Conservation (phyloP, 345 rosid species). For the Carallia brachiata region DNA sequence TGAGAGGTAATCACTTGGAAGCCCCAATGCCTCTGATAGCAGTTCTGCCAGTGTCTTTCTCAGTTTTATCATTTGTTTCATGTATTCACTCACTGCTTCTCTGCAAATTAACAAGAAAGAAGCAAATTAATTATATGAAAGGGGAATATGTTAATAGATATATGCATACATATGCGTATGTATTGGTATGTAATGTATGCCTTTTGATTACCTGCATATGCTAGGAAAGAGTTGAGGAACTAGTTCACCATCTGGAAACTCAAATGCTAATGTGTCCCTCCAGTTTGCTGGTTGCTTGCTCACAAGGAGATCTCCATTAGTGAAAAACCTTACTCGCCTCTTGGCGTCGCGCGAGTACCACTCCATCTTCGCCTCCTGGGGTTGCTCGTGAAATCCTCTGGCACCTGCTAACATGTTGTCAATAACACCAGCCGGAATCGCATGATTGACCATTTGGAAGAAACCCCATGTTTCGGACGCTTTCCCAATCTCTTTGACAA, state of each 20-base stretch:
- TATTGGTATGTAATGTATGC: neutral
- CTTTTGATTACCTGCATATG: conserved; percentile 37
- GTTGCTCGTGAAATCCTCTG: conserved; percentile 45
- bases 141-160: neutral
- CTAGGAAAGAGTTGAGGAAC: conserved; percentile 37
- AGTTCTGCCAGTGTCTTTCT: conserved; percentile 31
- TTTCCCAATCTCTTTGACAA: conserved; percentile 23
- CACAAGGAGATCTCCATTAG: conserved; percentile 38
- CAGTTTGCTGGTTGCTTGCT: conserved; percentile 41
- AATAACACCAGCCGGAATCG: conserved; percentile 35
- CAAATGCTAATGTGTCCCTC: conserved; percentile 46
- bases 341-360: conserved; percentile 36
- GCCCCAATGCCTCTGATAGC: conserved; percentile 47
- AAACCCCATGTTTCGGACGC: conserved; percentile 51
- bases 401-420: conserved; percentile 37
- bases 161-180: neutral
- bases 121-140: neutral
- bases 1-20: conserved; percentile 31
- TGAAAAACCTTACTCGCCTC: conserved; percentile 28
- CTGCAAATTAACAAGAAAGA: conserved; percentile 20
- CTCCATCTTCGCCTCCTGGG: conserved; percentile 40
- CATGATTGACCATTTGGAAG: conserved; percentile 51
- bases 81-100: conserved; percentile 39
- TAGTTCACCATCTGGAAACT: conserved; percentile 38
- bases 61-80: conserved; percentile 28